Percentiles rank a stretch among this genome's conserved stretches.
Evolutionary conservation across 371 early-diverging fungal genomes (phyloP).

Genomic region (Mucor mucedo): DNA sequence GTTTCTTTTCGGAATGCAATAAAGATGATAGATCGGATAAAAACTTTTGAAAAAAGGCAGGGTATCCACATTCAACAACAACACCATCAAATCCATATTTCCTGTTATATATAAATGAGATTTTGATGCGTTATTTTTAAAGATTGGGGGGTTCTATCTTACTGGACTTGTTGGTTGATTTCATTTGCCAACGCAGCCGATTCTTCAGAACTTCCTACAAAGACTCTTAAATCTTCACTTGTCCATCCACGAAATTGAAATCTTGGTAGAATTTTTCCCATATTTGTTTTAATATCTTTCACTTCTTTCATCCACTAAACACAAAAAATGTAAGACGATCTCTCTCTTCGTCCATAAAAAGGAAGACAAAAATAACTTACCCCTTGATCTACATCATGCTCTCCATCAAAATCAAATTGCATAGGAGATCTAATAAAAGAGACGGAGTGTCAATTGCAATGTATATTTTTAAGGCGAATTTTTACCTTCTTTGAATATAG

Average conservation of each 20-base stretch:
- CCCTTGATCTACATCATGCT: constrained; percentile 63
- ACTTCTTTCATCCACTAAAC: constrained; percentile 62
- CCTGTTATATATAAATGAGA: constrained; percentile 22
- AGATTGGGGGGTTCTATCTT: constrained; percentile 6
- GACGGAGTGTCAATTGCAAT: too few species aligned
- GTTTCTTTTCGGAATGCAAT: constrained; percentile 33
- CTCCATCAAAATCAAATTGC: constrained; percentile 52
- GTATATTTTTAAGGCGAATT: background rate
- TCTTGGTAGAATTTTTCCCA: constrained; percentile 60
- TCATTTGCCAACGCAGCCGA: constrained; percentile 29
- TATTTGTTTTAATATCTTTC: constrained; percentile 23
- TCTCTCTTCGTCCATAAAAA: background rate
- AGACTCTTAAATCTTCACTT: constrained; percentile 41
- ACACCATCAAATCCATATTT: constrained; percentile 60
- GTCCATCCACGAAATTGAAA: constrained; percentile 58
- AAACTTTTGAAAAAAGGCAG: constrained; percentile 47
- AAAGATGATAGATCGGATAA: constrained; percentile 30
- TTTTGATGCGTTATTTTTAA: background rate
- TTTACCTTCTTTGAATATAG: constrained; percentile 45
- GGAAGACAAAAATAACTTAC: constrained; percentile 25
- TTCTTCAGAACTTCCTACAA: constrained; percentile 34
- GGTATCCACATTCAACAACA: constrained; percentile 59
- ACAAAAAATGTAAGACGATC: background rate
- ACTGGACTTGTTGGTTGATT: constrained; percentile 44
- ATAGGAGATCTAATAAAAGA: constrained; percentile 19